Evolutionary conservation across 768 basidiomycete species (phyloP).

Genomic region (Pisolithus microcarpus): DNA sequence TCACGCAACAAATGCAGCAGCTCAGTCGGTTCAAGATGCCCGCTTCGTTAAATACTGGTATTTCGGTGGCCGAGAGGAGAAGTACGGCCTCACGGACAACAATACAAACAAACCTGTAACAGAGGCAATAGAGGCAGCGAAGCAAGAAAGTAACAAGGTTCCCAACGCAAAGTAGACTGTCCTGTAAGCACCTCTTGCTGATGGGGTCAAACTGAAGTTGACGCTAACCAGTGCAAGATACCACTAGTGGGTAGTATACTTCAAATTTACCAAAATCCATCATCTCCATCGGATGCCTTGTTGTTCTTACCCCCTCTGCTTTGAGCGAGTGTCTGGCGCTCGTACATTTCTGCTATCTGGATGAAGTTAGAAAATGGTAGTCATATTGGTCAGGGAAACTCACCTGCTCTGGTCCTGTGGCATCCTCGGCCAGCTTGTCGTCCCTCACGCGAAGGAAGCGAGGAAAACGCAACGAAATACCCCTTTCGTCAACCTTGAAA

Average conservation of each 20-base stretch:
- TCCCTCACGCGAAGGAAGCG: conserved; percentile 89
- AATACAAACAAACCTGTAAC: conserved; percentile 38
- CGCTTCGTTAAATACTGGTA: conserved; percentile 92
- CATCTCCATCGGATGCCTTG: conserved; percentile 57
- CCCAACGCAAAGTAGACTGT: conserved; percentile 18
- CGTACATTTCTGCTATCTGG: conserved; percentile 92
- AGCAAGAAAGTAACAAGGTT: conserved; percentile 35
- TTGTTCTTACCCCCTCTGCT: conserved; percentile 59
- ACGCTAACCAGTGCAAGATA: background rate
- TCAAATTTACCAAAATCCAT: conserved; percentile 65
- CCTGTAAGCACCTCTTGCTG: conserved; percentile 1
- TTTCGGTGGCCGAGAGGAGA: conserved; percentile 77
- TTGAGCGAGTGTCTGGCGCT: conserved; percentile 78
- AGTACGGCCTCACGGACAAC: conserved; percentile 33
- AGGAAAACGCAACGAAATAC: conserved; percentile 94
- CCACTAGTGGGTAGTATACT: conserved; percentile 12
- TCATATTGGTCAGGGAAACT: conserved; percentile 11
- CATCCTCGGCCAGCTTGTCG: conserved; percentile 89
- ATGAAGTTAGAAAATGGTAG: conserved; percentile 2
- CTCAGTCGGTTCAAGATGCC: conserved; percentile 75
- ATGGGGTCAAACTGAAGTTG: background rate
- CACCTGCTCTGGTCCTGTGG: conserved; percentile 90
- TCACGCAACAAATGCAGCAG: conserved; percentile 84
- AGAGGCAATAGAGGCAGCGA: conserved; percentile 42
- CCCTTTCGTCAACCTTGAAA: conserved; percentile 71